Evolutionary conservation across 2,329 filamentous ascomycete genomes (phyloP).

Genomic region (Peltaster fructicola): DNA sequence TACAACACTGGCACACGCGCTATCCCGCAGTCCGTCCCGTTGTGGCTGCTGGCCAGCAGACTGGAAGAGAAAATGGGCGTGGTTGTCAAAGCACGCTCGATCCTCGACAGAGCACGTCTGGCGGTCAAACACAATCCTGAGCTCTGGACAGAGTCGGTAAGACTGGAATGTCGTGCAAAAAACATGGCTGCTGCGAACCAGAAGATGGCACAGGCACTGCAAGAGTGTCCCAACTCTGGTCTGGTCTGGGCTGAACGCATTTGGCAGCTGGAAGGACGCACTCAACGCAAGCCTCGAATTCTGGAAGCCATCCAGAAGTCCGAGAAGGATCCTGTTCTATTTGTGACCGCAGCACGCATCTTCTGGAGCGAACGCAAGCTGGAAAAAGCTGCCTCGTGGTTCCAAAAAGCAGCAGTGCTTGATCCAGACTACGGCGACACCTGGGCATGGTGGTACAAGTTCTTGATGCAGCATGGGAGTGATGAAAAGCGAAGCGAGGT

Average conservation of each 20-base stretch:
- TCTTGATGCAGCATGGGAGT: conserved; percentile 78
- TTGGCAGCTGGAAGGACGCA: conserved; percentile 79
- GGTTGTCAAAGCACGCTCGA: conserved; percentile 78
- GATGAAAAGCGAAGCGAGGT: conserved; percentile 83
- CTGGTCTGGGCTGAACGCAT: conserved; percentile 89
- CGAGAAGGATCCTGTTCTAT: conserved; percentile 75
- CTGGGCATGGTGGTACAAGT: conserved; percentile 98
- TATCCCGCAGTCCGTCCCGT: conserved; percentile 62
- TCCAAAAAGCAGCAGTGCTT: conserved; percentile 81
- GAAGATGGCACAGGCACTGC: conserved; percentile 82
- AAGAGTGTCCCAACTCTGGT: conserved; percentile 77
- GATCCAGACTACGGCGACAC: conserved; percentile 79
- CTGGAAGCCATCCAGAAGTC: conserved; percentile 95
- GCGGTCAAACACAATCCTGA: conserved; percentile 70
- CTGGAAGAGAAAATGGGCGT: conserved; percentile 74
- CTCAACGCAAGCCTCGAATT: conserved; percentile 78
- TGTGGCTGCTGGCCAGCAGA: conserved; percentile 79
- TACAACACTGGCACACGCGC: conserved; percentile 78
- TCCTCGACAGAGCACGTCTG: conserved; percentile 78
- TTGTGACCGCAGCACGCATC: conserved; percentile 81
- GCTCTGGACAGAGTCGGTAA: conserved; percentile 85
- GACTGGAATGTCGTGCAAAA: conserved; percentile 73
- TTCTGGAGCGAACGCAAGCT: conserved; percentile 89
- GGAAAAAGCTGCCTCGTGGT: conserved; percentile 92
- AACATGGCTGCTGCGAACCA: conserved; percentile 73